Base-by-base conservation (phyloP, 371 early-diverging fungal genomes). In the Saksenaea oblongispora region DNA sequence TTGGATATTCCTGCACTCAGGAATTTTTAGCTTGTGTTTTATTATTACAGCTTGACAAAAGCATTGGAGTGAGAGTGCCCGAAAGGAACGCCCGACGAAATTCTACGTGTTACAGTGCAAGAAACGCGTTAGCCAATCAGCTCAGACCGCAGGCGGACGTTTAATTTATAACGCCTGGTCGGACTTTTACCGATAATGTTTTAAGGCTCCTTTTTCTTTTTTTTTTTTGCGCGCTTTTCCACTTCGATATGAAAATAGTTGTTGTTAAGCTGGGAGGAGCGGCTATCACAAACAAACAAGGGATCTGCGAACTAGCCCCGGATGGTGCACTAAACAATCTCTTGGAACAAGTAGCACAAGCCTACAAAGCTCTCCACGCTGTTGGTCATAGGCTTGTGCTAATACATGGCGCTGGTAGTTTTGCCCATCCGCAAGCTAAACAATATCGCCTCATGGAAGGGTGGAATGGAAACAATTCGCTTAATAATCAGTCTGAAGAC, bases 341-440 rank as follows among this genome's bases (percentile, higher is more conserved):
- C 15, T 56, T 76, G 15, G 44, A 59, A 39, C 77, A 78, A 61
- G 64, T 82, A 14, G 65, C 59, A 15, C 7, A 15, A 3, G 79
- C 75, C 1, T 73, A 76, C 36, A 9, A 59, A 1, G 24, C 13
- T 26, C 61, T 77, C 5, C 39, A 56, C 18, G 53, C 61, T 9
- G 18, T 54, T 3, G 73, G 74, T 10, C 62, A 77, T 36, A 64
- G 58, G 15, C 53, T 82, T 2, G 65, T 82, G 10, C 59, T 82
- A 3, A 60, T 82, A 31, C 83, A 82, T 58, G 83, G 83, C 13
- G 83, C 76, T 22, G 83, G 83, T 26, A 78, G 79, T 54, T 82
- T 79, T 70, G 83, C 80, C 8, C 83, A 82, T 59, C 83, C 83
- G 17, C 79, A 75, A 53, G 83, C 80, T 1, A 72, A 63, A 15